Evolutionary conservation across 2,329 filamentous ascomycete genomes (phyloP).

Genomic region (Clarireedia paspali): DNA sequence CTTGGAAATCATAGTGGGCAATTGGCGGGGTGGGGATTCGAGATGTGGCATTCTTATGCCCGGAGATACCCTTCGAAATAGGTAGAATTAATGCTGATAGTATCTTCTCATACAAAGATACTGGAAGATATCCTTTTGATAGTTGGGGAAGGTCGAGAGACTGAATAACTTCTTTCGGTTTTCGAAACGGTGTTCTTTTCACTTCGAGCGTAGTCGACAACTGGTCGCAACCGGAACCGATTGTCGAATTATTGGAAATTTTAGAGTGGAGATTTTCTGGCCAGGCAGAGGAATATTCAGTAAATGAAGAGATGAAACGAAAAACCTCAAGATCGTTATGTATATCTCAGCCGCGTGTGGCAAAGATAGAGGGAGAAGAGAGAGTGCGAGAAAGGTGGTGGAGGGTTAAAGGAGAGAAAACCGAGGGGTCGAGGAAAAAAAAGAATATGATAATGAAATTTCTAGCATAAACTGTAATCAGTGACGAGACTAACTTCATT

Average conservation of each 20-base stretch:
- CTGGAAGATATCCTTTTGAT: background rate
- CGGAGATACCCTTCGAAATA: constrained; percentile 15
- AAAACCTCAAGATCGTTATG: constrained; percentile 10
- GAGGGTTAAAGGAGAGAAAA: constrained; percentile 6
- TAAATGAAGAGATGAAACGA: background rate
- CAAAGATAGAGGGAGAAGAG: constrained; percentile 13
- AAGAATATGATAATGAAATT: constrained; percentile 6
- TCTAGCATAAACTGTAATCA: background rate
- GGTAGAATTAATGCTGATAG: constrained; percentile 9
- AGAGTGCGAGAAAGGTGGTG: constrained; percentile 13
- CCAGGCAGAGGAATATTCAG: constrained; percentile 14
- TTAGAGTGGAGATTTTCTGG: constrained; percentile 25
- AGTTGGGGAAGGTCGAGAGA: constrained; percentile 12
- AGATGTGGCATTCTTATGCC: constrained; percentile 40
- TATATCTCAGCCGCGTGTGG: constrained; percentile 29
- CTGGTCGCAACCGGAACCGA: constrained; percentile 12
- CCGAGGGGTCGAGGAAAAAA: background rate
- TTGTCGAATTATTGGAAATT: constrained; percentile 2
- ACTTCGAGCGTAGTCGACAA: constrained; percentile 13
- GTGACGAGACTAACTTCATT: background rate
- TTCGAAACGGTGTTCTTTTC: constrained; percentile 22
- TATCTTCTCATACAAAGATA: constrained; percentile 9
- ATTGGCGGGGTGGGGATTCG: constrained; percentile 33
- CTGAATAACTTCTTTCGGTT: constrained; percentile 5
- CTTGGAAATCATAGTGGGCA: constrained; percentile 41